Conservation (phyloP, 116 monocot species). For the Posidonia oceanica region DNA sequence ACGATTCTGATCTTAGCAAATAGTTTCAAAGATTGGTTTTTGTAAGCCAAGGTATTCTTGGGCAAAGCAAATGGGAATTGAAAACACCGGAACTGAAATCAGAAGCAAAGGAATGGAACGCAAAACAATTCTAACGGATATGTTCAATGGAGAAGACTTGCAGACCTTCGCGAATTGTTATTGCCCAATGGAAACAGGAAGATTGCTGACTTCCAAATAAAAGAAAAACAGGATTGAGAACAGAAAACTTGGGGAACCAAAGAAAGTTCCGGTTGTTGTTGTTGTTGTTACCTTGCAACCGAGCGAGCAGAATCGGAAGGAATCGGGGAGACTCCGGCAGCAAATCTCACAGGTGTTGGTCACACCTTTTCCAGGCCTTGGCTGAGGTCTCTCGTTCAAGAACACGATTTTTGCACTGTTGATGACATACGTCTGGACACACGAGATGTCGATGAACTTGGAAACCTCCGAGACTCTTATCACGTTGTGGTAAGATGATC, state of each 20-base stretch:
- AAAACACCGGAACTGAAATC: not conserved
- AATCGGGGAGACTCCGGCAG: slow-evolving; percentile 33
- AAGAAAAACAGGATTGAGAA: not conserved
- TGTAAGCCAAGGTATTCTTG: no score
- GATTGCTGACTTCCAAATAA: not conserved
- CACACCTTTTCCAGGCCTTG: slow-evolving; percentile 55
- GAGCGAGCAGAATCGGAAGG: slow-evolving; percentile 46
- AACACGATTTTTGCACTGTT: slow-evolving; percentile 48
- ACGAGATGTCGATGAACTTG: slow-evolving; percentile 34
- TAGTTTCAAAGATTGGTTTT: no score
- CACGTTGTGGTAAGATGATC: slow-evolving; percentile 49
- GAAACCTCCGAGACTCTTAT: slow-evolving; percentile 38
- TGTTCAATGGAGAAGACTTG: not conserved
- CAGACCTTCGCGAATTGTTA: not conserved
- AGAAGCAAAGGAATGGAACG: not conserved
- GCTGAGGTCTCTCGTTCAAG: slow-evolving; percentile 60
- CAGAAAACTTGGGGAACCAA: no score
- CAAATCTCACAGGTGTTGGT: slow-evolving; percentile 64
- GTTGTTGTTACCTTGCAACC: slow-evolving; percentile 35
- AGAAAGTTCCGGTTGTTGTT: no score
- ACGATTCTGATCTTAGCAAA: not conserved
- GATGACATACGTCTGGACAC: slow-evolving; percentile 40
- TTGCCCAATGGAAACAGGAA: not conserved
- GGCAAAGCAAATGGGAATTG: not conserved
- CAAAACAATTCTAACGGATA: not conserved